Evolutionary conservation across 768 basidiomycete genomes (phyloP).

Genomic region (Suillus cothurnatus): DNA sequence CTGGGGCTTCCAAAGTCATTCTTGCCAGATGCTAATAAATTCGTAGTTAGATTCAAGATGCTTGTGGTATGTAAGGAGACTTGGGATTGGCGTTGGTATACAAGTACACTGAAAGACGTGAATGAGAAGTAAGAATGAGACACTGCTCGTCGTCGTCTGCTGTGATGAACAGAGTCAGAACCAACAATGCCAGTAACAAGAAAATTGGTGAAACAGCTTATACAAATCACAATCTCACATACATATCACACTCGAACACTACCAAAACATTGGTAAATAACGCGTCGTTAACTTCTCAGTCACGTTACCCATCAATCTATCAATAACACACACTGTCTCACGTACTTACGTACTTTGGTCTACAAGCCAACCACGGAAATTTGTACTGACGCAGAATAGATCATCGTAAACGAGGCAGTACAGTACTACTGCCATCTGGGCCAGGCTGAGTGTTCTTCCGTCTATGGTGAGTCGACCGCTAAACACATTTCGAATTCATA

Average conservation of each 20-base stretch:
- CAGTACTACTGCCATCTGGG: not conserved
- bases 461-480: not conserved
- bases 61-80: not conserved
- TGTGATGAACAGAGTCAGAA: slow-evolving; percentile 13
- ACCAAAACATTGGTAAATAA: slow-evolving; percentile 30
- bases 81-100: slow-evolving; percentile 14
- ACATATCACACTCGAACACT: slow-evolving; percentile 27
- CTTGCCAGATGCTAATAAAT: not conserved
- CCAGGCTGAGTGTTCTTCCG: not conserved
- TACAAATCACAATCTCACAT: slow-evolving; percentile 5
- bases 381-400: not conserved
- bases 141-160: slow-evolving; percentile 10
- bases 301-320: slow-evolving; percentile 3
- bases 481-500: not conserved
- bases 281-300: slow-evolving; percentile 22
- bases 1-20: slow-evolving; percentile 24
- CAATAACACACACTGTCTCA: not conserved
- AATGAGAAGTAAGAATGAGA: slow-evolving; percentile 3
- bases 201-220: not conserved
- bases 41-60: not conserved
- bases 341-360: not conserved
- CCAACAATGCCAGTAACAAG: not conserved
- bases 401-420: not conserved
- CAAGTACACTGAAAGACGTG: slow-evolving; percentile 26
- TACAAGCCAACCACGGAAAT: no score